Percentiles rank a stretch among this genome's conserved stretches.
Conservation (phyloP, 352 stramenopile species). For the Pythium rhizo-oryzae region DNA sequence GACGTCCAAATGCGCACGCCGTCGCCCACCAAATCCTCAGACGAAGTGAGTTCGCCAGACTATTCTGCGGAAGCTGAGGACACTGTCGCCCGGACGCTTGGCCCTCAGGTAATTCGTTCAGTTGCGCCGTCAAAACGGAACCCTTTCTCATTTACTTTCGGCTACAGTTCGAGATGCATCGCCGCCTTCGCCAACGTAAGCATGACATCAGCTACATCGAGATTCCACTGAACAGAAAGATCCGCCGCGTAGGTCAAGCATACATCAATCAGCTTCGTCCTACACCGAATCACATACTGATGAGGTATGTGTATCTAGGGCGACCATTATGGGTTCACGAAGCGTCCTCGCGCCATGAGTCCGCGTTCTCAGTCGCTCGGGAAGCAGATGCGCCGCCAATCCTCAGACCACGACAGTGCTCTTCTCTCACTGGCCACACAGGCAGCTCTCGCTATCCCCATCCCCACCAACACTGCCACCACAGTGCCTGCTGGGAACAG, state of each 20-base stretch:
- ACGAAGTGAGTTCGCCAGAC: neutral
- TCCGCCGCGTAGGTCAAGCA: constrained; percentile 43
- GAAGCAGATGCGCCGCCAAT: constrained; percentile 23
- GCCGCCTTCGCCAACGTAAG: constrained; percentile 46
- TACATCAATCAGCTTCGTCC: too few species aligned
- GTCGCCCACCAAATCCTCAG: constrained; percentile 3
- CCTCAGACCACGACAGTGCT: constrained; percentile 1
- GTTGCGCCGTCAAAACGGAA: too few species aligned
- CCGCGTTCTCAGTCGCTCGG: constrained; percentile 16
- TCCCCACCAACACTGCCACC: too few species aligned
- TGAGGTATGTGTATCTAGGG: constrained; percentile 33
- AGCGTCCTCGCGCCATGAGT: constrained; percentile 26
- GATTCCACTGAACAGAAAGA: constrained; percentile 63
- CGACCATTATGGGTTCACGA: constrained; percentile 68
- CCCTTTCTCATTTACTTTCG: neutral
- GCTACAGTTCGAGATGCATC: constrained; percentile 25
- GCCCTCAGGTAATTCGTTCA: constrained; percentile 2
- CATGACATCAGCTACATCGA: constrained; percentile 54
- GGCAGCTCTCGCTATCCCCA: constrained; percentile 17
- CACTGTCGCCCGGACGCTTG: constrained; percentile 1
- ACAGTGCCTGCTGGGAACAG: neutral
- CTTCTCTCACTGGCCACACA: constrained; percentile 23
- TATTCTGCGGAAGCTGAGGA: neutral
- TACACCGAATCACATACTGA: neutral
- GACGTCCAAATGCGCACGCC: constrained; percentile 14